These are phyloP conservation scores for Notholithocarpus densiflorus DNA, from an alignment of 306 rosid species.

Conservation along the genomic window DNA sequence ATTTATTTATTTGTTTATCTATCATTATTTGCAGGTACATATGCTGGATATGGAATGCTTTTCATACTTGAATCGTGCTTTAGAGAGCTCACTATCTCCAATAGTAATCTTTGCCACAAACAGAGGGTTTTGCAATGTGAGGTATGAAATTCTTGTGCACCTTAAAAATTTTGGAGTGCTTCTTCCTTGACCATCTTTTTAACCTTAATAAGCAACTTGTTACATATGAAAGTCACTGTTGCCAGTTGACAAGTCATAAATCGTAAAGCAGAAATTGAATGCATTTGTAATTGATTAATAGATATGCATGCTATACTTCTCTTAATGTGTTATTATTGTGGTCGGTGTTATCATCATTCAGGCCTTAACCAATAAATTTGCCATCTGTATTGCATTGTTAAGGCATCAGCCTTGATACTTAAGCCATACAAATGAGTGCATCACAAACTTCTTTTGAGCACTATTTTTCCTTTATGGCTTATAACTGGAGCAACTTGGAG, in stretches of 20 bases:
- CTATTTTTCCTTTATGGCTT: neutral
- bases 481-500: neutral
- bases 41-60: conserved; percentile 98
- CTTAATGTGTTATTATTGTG: neutral
- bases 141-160: conserved; percentile 45
- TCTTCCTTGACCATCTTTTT: neutral
- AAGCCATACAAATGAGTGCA: neutral
- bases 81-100: conserved; percentile 94
- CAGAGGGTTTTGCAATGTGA: conserved; percentile 94
- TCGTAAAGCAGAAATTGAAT: neutral
- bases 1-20: neutral
- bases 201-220: neutral
- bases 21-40: conserved; percentile 63
- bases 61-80: conserved; percentile 91
- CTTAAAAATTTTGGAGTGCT: neutral
- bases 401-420: neutral
- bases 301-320: neutral
- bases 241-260: neutral
- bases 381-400: neutral
- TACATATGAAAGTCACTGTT: neutral
- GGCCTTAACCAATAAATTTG: neutral
- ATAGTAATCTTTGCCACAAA: conserved; percentile 96
- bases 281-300: neutral
- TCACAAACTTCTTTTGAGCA: neutral
- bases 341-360: neutral